A percentile compares a stretch with the other conserved stretches of the same genome.
Conservation (phyloP, 805 yeast genomes). For the Dipodascus albidus region DNA sequence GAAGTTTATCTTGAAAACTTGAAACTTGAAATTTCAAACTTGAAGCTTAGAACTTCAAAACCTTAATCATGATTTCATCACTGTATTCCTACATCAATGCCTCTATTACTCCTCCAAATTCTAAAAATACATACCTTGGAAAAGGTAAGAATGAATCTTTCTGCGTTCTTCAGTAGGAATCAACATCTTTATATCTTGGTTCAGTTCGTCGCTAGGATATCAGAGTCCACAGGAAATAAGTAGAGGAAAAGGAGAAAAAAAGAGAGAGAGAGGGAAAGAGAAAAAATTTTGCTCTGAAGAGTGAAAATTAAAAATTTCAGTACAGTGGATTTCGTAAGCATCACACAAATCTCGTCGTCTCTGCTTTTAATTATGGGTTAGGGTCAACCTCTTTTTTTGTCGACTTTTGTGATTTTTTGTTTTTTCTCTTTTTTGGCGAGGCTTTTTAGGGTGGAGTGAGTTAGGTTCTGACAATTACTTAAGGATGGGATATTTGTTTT, state of each 20-base stretch:
- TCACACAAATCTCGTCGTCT: not conserved
- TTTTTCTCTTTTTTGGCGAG: not conserved
- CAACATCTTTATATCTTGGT: constrained; percentile 57
- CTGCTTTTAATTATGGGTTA: not conserved
- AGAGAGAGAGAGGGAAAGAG: not conserved
- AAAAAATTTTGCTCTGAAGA: not conserved
- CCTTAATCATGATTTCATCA: no score
- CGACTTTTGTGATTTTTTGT: not conserved
- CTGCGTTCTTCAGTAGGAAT: constrained; percentile 99
- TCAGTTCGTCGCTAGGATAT: constrained; percentile 3
- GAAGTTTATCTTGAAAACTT: constrained; percentile 5
- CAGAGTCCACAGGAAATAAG: constrained; percentile 4
- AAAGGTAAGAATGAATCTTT: constrained; percentile 98
- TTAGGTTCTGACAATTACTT: no score
- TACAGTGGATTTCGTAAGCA: not conserved
- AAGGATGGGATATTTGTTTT: no score
- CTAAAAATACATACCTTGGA: constrained; percentile 70
- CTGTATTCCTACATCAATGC: no score
- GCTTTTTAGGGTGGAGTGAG: no score
- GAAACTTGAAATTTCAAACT: no score
- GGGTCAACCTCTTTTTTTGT: not conserved
- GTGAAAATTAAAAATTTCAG: not conserved
- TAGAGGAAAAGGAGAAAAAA: not conserved
- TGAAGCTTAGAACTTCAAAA: no score
- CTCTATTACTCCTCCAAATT: not conserved